A percentile compares a stretch with the other conserved stretches of the same genome.
These are phyloP conservation scores for Chrysochromulina parva DNA, from an alignment of 78 protist genomes.

Conservation along the genomic window DNA sequence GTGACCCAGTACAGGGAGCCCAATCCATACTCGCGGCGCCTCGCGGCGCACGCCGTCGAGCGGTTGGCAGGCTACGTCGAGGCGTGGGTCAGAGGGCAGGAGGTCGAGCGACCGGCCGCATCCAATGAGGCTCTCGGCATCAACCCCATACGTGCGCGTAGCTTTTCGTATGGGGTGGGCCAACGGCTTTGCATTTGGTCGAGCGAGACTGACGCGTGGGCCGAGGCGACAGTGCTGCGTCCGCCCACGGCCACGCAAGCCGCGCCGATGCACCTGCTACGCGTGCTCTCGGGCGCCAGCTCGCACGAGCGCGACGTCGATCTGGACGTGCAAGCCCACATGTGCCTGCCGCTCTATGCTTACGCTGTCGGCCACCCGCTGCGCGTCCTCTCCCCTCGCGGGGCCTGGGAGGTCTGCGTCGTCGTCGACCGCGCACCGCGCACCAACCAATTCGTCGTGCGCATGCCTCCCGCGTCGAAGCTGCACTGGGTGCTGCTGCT, in stretches of 20 bases:
- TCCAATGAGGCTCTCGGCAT: background rate
- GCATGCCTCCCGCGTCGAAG: background rate
- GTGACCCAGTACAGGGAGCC: background rate
- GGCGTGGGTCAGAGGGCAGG: background rate
- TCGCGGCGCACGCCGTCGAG: background rate
- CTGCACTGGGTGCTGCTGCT: background rate
- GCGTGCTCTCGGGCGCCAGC: background rate
- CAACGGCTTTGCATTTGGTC: background rate
- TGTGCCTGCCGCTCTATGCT: background rate
- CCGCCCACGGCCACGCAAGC: background rate
- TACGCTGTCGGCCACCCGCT: background rate
- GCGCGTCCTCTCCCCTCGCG: background rate
- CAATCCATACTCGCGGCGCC: background rate
- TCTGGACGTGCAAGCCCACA: background rate
- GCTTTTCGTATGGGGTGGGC: background rate
- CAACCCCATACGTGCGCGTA: background rate
- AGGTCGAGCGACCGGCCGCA: background rate
- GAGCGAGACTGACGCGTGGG: background rate
- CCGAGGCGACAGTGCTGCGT: background rate
- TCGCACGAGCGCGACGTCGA: background rate
- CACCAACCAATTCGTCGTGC: background rate
- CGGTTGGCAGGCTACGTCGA: background rate
- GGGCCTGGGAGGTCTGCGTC: background rate
- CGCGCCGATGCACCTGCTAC: background rate
- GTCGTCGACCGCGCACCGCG: background rate